These are phyloP conservation scores for Perkinsus olseni DNA, from an alignment of 169 alveolate species.

Conservation along the genomic window DNA sequence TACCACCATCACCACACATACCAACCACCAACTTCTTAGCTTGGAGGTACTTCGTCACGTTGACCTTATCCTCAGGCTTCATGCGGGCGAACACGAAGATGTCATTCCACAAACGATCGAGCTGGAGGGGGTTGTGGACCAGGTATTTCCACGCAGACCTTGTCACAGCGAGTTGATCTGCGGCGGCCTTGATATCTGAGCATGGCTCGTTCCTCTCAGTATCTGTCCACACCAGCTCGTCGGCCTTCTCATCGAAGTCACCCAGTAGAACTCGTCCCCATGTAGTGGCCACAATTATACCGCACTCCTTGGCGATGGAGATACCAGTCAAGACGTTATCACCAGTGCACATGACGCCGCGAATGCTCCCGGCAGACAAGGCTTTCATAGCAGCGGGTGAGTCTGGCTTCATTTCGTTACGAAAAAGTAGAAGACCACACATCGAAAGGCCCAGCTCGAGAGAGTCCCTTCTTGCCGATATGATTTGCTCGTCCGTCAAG, in stretches of 20 bases:
- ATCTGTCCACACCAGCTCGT: background rate
- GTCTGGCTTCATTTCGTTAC: conserved; percentile 31
- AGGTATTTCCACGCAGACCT: too few relatives aligned
- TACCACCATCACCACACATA: conserved; percentile 49
- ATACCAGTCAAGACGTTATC: conserved; percentile 12
- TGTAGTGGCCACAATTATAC: background rate
- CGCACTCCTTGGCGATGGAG: conserved; percentile 1
- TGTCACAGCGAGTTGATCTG: too few relatives aligned
- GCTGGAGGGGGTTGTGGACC: too few relatives aligned
- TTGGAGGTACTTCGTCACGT: too few relatives aligned
- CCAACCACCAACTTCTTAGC: conserved; percentile 27
- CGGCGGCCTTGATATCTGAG: background rate
- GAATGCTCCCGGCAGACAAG: conserved; percentile 16
- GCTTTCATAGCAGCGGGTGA: conserved; percentile 18
- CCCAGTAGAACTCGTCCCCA: background rate
- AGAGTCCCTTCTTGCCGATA: background rate
- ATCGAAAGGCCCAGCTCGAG: conserved; percentile 1
- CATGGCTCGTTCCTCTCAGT: background rate
- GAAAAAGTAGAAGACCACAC: conserved; percentile 25
- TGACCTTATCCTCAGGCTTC: too few relatives aligned
- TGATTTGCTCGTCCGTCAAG: background rate
- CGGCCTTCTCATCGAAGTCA: background rate
- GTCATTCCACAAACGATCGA: too few relatives aligned
- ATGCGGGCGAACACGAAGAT: too few relatives aligned
- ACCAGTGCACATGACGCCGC: conserved; percentile 38